phyloP scores from a whole-genome alignment of 495 filamentous ascomycete genomes.

The Letharia columbiana region DNA sequence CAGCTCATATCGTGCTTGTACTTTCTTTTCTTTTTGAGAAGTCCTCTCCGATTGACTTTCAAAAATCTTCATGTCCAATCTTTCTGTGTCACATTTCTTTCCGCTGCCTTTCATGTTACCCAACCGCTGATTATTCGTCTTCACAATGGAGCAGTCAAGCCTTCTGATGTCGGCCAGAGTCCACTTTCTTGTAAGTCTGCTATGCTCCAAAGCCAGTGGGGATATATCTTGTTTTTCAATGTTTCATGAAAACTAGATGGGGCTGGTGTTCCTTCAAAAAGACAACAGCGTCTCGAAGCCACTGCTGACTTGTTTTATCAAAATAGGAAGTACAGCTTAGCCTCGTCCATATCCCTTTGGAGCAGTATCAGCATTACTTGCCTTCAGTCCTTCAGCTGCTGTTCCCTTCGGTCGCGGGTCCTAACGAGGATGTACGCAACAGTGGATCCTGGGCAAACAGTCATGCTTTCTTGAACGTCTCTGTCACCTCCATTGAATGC shows the following conservation, averaged over 20 bases:
- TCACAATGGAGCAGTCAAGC: conserved; percentile 41
- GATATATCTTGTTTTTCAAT: not conserved
- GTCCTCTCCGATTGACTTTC: not conserved
- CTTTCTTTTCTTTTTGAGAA: not conserved
- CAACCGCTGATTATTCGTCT: conserved; percentile 15
- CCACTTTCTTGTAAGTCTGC: conserved; percentile 45
- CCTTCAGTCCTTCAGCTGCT: conserved; percentile 80
- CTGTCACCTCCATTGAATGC: conserved; percentile 85
- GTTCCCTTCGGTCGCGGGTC: conserved; percentile 44
- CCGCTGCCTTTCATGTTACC: not conserved
- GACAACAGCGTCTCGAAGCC: conserved; percentile 6
- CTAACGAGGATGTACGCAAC: conserved; percentile 29
- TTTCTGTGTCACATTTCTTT: not conserved
- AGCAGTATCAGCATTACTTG: conserved; percentile 71
- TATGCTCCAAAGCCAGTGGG: not conserved
- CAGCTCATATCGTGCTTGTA: not conserved
- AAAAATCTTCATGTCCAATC: not conserved
- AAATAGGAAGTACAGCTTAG: conserved; percentile 75
- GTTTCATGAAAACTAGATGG: not conserved
- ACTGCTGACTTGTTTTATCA: conserved; percentile 1
- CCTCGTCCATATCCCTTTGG: conserved; percentile 83
- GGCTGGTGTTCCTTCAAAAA: not conserved
- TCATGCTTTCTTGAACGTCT: conserved; percentile 86
- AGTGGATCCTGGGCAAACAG: conserved; percentile 12
- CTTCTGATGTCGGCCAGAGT: conserved; percentile 47